Evolutionary conservation across 2,329 filamentous ascomycete genomes (phyloP), one percentile per base, ranked within the genome.

Genomic region (Diaporthe helianthi): DNA sequence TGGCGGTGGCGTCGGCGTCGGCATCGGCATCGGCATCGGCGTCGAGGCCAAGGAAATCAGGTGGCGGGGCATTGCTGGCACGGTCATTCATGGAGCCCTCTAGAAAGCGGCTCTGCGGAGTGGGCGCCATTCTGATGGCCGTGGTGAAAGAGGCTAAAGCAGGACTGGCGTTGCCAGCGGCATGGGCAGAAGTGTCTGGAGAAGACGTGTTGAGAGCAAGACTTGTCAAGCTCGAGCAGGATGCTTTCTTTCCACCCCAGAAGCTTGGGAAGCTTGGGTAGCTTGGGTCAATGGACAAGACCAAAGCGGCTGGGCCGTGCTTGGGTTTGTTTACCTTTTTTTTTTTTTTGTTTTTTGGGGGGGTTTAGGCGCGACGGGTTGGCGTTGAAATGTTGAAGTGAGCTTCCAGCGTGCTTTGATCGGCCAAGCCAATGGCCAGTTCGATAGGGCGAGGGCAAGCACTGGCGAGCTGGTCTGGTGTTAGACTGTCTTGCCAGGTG

Each of bases 81-180:
- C 92, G 89, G 79, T 97, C 93, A 76, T 90, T 93, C 92, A 97
- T 95, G 75, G 91, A 95, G 49, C 92, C 94, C 80, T 97, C 94
- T 46, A 90, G 75, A 86, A 97, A 83, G 80, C 89, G 77, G 82
- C 88, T 83, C 73, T 79, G 79, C 51, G 69, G 66, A 10, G 75
- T 71, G 5, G 71, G 70, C 33, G 63, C 54, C 22, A 73, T 72
- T 15, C 47, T 69, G 52, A 61, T 15, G 65, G 51, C 31, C 72
- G 70, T 24, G 41, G 64, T 22, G 63, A 60, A 41, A 46, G 55
- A 60, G 44, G 44, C 54, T n/a, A n/a, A 66, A 54, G 22, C 29
- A 24, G n/a, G 44, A 47, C 52, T 41, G 68, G 47, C 47, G 51
- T 36, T 19, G 22, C 38, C 29, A n/a, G 44, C 29, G 44, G 58